Percentiles rank a stretch among this genome's conserved stretches.
These are phyloP conservation scores for Hyphochytrium catenoides DNA, from an alignment of 352 stramenopile species.

Conservation along the genomic window DNA sequence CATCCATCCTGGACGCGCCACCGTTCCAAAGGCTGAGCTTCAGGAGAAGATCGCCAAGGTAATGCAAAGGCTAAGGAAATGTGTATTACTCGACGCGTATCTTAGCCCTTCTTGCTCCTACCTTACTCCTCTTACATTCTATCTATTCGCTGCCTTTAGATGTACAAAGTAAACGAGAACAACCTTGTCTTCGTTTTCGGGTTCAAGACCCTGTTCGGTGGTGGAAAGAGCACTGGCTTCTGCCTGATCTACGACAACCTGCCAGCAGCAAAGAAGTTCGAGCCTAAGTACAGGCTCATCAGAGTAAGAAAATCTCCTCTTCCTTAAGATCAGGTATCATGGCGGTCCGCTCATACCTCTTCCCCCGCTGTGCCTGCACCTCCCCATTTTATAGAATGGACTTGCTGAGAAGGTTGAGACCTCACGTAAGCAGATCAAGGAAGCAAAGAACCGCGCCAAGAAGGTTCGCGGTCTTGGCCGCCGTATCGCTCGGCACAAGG, in stretches of 20 bases:
- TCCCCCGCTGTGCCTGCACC: too few species aligned
- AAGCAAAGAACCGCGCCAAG: conserved; percentile 95
- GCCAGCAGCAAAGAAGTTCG: conserved; percentile 93
- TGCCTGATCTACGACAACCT: conserved; percentile 96
- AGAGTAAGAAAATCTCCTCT: too few species aligned
- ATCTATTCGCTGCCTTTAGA: conserved; percentile 11
- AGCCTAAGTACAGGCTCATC: conserved; percentile 93
- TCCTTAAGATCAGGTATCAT: too few species aligned
- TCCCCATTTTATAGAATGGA: conserved; percentile 28
- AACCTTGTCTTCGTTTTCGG: conserved; percentile 90
- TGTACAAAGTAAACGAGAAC: conserved; percentile 86
- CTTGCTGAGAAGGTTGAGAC: conserved; percentile 83
- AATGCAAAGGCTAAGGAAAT: conserved; percentile 5
- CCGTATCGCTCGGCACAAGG: conserved; percentile 96
- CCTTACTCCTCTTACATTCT: neutral
- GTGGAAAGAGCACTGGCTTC: conserved; percentile 92
- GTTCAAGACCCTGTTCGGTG: conserved; percentile 92
- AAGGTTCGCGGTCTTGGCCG: conserved; percentile 93
- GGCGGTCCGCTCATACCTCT: too few species aligned
- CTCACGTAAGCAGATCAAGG: conserved; percentile 98
- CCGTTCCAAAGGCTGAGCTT: conserved; percentile 91
- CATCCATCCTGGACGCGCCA: conserved; percentile 87
- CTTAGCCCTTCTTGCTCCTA: neutral
- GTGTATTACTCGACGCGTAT: neutral
- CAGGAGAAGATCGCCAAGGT: conserved; percentile 92